Percentiles rank a stretch among this genome's conserved stretches.
phyloP scores from a whole-genome alignment of 2,329 filamentous ascomycete species.

The Helminthosporium solani region DNA sequence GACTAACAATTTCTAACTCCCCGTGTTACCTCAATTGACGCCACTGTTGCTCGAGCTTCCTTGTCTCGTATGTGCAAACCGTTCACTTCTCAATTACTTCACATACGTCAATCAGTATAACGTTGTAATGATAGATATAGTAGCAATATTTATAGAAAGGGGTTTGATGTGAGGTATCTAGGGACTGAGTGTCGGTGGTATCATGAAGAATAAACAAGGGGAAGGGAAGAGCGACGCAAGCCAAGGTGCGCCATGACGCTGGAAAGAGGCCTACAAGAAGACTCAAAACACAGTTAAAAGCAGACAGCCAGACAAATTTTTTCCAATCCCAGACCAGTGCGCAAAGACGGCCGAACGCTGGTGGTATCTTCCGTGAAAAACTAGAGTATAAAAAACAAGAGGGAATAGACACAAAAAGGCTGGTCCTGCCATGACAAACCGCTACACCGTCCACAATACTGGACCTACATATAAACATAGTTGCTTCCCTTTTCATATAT shows the following conservation, averaged over 20 bases:
- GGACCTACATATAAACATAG: too few species aligned
- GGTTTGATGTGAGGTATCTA: not conserved
- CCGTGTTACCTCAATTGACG: too few species aligned
- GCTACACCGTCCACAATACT: not conserved
- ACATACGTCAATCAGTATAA: too few species aligned
- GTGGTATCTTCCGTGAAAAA: not conserved
- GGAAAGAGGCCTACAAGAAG: constrained; percentile 4
- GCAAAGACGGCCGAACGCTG: not conserved
- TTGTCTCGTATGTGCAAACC: not conserved
- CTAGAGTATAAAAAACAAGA: not conserved
- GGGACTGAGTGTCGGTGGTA: constrained; percentile 10
- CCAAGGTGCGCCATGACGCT: not conserved
- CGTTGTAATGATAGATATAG: not conserved
- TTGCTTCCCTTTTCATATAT: not conserved
- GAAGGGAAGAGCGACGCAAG: not conserved
- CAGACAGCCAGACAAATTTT: constrained; percentile 1
- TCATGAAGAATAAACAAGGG: constrained; percentile 7
- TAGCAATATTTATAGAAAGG: constrained; percentile 1
- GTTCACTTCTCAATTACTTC: too few species aligned
- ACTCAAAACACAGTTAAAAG: not conserved
- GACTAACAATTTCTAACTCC: too few species aligned
- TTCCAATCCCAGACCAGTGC: not conserved
- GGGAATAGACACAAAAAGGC: not conserved
- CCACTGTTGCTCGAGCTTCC: not conserved
- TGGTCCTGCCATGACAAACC: not conserved